These are phyloP conservation scores for Exobasidium cylindrosporum DNA, from an alignment of 1,284 basidiomycete species.

Conservation along the genomic window DNA sequence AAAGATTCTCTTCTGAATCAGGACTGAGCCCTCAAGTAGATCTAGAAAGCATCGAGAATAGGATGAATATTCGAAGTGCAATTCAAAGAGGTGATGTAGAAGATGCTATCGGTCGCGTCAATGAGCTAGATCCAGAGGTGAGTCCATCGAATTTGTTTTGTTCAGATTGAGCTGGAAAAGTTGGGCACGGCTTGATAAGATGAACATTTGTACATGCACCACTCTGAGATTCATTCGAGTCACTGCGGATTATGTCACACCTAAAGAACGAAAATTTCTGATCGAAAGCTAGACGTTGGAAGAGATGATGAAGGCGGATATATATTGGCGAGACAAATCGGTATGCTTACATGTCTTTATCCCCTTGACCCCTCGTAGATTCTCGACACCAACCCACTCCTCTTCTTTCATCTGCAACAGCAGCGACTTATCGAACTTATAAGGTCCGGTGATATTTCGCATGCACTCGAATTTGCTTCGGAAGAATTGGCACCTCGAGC, in stretches of 20 bases:
- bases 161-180: not conserved
- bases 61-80: constrained; percentile 90
- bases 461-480: constrained; percentile 86
- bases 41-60: constrained; percentile 83
- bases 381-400: constrained; percentile 81
- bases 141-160: constrained; percentile 54
- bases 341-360: too few relatives aligned
- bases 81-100: constrained; percentile 91
- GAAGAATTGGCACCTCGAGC: constrained; percentile 89
- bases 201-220: constrained; percentile 86
- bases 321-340: too few relatives aligned
- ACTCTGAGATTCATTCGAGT: constrained; percentile 68
- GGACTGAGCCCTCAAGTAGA: constrained; percentile 71
- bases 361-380: constrained; percentile 74
- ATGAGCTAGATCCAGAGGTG: constrained; percentile 95
- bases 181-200: constrained; percentile 11
- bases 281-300: not conserved
- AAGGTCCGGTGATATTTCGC: constrained; percentile 71
- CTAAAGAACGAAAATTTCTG: constrained; percentile 10
- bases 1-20: constrained; percentile 86
- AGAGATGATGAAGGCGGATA: not conserved
- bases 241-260: constrained; percentile 15
- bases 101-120: constrained; percentile 86
- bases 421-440: constrained; percentile 93
- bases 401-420: constrained; percentile 90